Evolutionary conservation across 2,329 filamentous ascomycete species (phyloP).

Genomic region (Cladosporium cucumerinum): DNA sequence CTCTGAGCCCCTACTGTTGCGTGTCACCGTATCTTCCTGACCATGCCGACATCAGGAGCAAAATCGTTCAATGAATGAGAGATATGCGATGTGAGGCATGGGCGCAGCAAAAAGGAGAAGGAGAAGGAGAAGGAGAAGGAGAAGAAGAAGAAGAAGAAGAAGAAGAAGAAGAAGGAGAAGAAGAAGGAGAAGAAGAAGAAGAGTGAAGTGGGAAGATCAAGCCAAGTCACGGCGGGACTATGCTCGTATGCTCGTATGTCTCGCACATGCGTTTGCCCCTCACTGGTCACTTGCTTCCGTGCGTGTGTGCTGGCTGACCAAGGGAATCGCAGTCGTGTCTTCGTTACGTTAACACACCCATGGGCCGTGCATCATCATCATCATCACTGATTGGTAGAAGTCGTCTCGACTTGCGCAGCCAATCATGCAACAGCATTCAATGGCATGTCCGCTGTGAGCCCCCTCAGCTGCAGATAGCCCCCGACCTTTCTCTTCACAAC

Average conservation of each 20-base stretch:
- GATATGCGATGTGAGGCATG: neutral
- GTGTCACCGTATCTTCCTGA: neutral
- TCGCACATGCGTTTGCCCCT: neutral
- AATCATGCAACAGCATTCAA: neutral
- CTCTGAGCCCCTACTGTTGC: neutral
- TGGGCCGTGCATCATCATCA: neutral
- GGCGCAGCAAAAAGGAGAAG: no score
- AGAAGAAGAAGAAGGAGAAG: neutral
- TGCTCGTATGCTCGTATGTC: neutral
- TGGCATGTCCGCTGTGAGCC: neutral
- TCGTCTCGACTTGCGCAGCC: neutral
- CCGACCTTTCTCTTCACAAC: neutral
- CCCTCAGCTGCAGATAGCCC: neutral
- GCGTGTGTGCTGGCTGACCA: neutral
- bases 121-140: neutral
- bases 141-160: neutral
- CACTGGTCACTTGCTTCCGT: no score
- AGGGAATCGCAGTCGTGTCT: neutral
- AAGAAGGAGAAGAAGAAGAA: neutral
- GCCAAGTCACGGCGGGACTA: neutral
- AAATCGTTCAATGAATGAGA: neutral
- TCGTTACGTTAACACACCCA: neutral
- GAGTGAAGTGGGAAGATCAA: conserved; percentile 4
- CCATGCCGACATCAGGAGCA: neutral
- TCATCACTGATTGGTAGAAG: neutral